Conservation (phyloP, 805 yeast species). For the Teunomyces gatunensis region DNA sequence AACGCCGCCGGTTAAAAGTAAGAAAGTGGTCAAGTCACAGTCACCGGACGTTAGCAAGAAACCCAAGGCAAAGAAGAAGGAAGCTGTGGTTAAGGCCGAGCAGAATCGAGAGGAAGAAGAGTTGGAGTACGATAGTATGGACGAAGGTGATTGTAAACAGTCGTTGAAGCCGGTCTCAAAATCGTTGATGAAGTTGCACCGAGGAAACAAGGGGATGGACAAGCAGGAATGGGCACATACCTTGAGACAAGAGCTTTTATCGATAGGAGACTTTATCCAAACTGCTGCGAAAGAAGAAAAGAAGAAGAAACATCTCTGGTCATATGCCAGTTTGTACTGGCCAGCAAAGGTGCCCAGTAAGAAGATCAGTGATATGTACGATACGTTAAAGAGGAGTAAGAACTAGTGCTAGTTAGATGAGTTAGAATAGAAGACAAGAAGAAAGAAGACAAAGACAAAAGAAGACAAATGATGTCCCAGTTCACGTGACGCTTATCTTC, state of each 20-base stretch:
- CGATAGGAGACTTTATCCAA: constrained; percentile 71
- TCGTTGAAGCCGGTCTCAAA: constrained; percentile 64
- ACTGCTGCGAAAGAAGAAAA: constrained; percentile 23
- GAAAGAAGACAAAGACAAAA: too few relatives aligned
- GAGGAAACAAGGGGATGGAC: constrained; percentile 71
- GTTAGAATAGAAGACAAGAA: neutral
- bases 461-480: neutral
- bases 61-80: constrained; percentile 14
- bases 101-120: constrained; percentile 16
- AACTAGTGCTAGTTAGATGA: neutral
- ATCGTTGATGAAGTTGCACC: constrained; percentile 62
- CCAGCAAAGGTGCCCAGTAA: constrained; percentile 77
- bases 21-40: constrained; percentile 10
- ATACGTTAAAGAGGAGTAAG: constrained; percentile 18
- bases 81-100: neutral
- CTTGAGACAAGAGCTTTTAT: constrained; percentile 63
- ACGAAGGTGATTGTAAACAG: constrained; percentile 64
- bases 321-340: constrained; percentile 82
- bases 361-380: constrained; percentile 75
- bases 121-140: constrained; percentile 74
- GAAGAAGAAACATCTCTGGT: constrained; percentile 68
- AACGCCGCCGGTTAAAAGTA: constrained; percentile 11
- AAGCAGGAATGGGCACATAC: constrained; percentile 76
- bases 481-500: constrained; percentile 1
- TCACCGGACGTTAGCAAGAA: constrained; percentile 17